A percentile compares a stretch with the other conserved stretches of the same genome.
phyloP scores from a whole-genome alignment of 176 grass and related monocot species.

The Aegilops speltoides region DNA sequence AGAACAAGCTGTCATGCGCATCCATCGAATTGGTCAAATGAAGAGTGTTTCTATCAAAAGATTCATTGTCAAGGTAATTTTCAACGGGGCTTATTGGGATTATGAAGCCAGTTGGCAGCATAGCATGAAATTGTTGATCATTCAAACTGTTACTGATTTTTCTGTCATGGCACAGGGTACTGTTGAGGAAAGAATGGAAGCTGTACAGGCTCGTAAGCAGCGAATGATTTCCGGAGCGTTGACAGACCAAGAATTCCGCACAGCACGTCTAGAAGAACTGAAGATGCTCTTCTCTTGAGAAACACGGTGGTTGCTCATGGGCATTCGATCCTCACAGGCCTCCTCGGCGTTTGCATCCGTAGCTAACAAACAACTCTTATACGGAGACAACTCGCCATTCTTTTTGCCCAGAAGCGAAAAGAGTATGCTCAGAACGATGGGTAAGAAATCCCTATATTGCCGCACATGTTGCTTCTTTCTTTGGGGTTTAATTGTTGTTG shows the following conservation, averaged over 20 bases:
- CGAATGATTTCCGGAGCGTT: slow-evolving; percentile 91
- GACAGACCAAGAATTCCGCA: slow-evolving; percentile 82
- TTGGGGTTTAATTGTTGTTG: slow-evolving; percentile 5
- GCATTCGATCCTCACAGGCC: background rate
- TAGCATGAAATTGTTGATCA: background rate
- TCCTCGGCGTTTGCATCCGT: background rate
- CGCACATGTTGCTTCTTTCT: background rate
- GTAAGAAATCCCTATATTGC: background rate
- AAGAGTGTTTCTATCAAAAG: slow-evolving; percentile 85
- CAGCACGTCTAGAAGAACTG: slow-evolving; percentile 78
- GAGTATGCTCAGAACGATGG: background rate
- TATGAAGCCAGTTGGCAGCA: background rate
- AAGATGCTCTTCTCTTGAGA: slow-evolving; percentile 84
- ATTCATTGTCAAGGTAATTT: slow-evolving; percentile 79
- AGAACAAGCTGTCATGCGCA: slow-evolving; percentile 95
- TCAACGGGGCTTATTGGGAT: background rate
- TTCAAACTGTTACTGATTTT: background rate
- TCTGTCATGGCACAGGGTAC: slow-evolving; percentile 46
- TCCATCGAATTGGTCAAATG: slow-evolving; percentile 88
- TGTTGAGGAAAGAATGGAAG: slow-evolving; percentile 93
- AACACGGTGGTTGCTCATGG: background rate
- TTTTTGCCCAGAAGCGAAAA: background rate
- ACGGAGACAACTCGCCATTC: background rate
- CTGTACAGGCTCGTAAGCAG: slow-evolving; percentile 76
- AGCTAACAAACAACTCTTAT: background rate